Percentiles rank a stretch among this genome's conserved stretches.
Evolutionary conservation across 441 rosid genomes (phyloP).

Genomic region (Sinapis alba): DNA sequence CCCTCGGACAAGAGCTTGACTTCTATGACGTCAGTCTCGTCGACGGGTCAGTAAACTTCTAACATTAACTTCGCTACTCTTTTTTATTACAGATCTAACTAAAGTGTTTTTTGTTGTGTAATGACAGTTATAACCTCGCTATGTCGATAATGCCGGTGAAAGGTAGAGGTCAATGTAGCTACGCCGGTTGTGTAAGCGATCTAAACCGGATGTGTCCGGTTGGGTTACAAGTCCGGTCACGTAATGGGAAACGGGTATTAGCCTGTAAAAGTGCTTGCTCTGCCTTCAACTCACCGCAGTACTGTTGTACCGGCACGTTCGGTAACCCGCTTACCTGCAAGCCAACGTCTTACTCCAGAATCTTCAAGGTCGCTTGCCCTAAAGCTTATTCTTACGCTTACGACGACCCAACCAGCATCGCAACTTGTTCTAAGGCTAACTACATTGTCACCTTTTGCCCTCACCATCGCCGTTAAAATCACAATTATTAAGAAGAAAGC

Average conservation of each 20-base stretch:
- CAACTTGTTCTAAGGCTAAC: constrained; percentile 72
- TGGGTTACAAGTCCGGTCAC: constrained; percentile 74
- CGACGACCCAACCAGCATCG: constrained; percentile 90
- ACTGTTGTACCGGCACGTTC: constrained; percentile 85
- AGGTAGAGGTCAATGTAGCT: constrained; percentile 82
- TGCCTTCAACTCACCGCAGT: constrained; percentile 85
- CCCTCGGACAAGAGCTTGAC: constrained; percentile 75
- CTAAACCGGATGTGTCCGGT: constrained; percentile 80
- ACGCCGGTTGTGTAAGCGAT: constrained; percentile 91
- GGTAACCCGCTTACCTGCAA: constrained; percentile 80
- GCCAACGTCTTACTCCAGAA: constrained; percentile 87
- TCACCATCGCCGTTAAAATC: constrained; percentile 46
- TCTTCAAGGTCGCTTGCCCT: constrained; percentile 92
- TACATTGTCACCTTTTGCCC: constrained; percentile 93
- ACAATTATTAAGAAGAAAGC: background rate
- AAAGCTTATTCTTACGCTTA: constrained; percentile 89
- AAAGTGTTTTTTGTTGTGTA: background rate
- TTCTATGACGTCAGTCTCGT: constrained; percentile 95
- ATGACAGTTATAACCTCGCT: constrained; percentile 80
- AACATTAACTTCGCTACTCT: background rate
- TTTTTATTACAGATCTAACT: background rate
- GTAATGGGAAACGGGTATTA: constrained; percentile 58
- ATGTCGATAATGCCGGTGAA: constrained; percentile 73
- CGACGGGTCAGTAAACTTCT: constrained; percentile 62
- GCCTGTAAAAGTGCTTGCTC: constrained; percentile 94